Conservation (phyloP, 805 yeast species). For the Tetrapisispora iriomotensis region DNA sequence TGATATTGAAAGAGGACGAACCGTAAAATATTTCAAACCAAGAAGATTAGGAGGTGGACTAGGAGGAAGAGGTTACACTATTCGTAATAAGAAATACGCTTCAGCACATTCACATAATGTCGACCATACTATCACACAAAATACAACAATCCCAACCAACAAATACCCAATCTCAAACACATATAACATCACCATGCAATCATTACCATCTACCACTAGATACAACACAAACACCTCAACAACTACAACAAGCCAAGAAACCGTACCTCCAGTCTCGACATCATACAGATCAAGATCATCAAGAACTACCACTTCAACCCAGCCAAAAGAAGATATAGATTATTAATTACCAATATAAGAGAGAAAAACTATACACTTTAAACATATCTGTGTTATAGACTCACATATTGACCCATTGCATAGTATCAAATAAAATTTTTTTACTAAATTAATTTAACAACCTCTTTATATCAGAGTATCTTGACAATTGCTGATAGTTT, state of each 20-base stretch:
- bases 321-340: constrained; percentile 13
- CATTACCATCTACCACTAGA: not conserved
- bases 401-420: too few relatives aligned
- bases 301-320: constrained; percentile 8
- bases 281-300: constrained; percentile 18
- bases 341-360: constrained; percentile 6
- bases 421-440: too few relatives aligned
- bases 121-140: too few relatives aligned
- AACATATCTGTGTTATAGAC: too few relatives aligned
- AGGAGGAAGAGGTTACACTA: constrained; percentile 67
- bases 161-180: too few relatives aligned
- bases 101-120: too few relatives aligned
- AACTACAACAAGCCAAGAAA: not conserved
- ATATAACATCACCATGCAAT: not conserved
- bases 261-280: not conserved
- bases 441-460: too few relatives aligned
- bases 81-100: not conserved
- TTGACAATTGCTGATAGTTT: not conserved
- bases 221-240: not conserved
- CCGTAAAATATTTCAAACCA: constrained; percentile 60
- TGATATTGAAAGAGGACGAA: constrained; percentile 63
- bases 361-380: too few relatives aligned
- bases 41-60: constrained; percentile 80
- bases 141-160: too few relatives aligned
- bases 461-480: too few relatives aligned